These are phyloP conservation scores for Nakaseomyces kungkrabaensis DNA, from an alignment of 1,139 yeast genomes.

Conservation along the genomic window DNA sequence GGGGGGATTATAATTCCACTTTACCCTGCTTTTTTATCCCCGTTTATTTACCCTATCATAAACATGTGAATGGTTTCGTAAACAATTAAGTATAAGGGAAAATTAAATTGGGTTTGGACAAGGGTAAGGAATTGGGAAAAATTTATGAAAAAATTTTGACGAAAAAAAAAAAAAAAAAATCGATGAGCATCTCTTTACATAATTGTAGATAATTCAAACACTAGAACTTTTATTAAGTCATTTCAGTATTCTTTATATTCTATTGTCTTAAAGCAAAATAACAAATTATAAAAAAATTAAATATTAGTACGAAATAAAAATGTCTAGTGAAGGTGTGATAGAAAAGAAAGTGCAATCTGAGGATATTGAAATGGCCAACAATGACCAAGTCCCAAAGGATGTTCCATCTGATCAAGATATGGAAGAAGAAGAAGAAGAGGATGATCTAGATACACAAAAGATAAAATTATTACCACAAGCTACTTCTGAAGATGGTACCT, in stretches of 20 bases:
- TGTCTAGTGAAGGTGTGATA: constrained; percentile 2
- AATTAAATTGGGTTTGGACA: too few relatives aligned
- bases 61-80: too few relatives aligned
- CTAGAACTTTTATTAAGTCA: too few relatives aligned
- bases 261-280: too few relatives aligned
- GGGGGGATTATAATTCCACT: too few relatives aligned
- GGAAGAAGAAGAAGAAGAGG: constrained; percentile 27
- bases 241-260: too few relatives aligned
- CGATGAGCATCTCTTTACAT: background rate
- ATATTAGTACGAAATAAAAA: background rate
- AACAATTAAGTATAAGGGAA: too few relatives aligned
- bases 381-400: background rate
- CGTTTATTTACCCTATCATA: too few relatives aligned
- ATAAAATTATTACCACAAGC: constrained; percentile 65
- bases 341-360: background rate
- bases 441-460: constrained; percentile 33
- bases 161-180: background rate
- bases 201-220: background rate
- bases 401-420: constrained; percentile 13
- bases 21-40: too few relatives aligned
- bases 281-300: background rate
- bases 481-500: constrained; percentile 81
- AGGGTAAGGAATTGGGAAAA: background rate
- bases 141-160: background rate
- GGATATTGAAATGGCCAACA: constrained; percentile 12